Percentiles rank a stretch among this genome's conserved stretches.
phyloP scores from a whole-genome alignment of 1,139 yeast genomes.

The Yamadazyma spencermartinsiae region DNA sequence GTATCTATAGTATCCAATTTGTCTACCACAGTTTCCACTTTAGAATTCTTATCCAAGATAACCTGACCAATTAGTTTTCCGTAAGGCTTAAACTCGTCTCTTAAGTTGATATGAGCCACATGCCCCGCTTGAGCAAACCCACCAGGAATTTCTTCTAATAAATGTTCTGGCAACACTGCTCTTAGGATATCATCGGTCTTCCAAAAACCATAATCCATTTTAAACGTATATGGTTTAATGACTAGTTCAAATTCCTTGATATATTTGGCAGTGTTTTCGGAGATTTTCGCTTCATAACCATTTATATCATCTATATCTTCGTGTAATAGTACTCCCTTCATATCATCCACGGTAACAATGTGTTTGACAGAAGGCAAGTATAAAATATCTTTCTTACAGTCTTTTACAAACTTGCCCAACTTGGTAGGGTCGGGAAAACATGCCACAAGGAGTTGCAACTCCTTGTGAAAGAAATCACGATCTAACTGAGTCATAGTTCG shows the following conservation, averaged over 20 bases:
- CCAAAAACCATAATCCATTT: conserved; percentile 79
- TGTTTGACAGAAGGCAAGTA: conserved; percentile 66
- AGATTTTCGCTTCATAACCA: conserved; percentile 39
- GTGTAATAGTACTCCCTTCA: conserved; percentile 65
- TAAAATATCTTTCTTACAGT: conserved; percentile 55
- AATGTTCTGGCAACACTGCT: conserved; percentile 72
- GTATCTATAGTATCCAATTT: conserved; percentile 86
- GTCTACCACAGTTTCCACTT: conserved; percentile 89
- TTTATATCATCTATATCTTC: conserved; percentile 47
- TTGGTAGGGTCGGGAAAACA: conserved; percentile 65
- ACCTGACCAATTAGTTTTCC: conserved; percentile 85
- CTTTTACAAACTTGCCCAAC: conserved; percentile 56
- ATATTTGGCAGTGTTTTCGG: conserved; percentile 41
- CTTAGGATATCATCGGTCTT: conserved; percentile 79
- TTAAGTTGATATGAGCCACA: conserved; percentile 86
- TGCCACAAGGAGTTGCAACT: conserved; percentile 64
- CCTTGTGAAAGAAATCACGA: conserved; percentile 56
- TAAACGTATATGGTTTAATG: conserved; percentile 54
- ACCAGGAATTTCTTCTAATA: conserved; percentile 75
- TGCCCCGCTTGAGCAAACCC: conserved; percentile 96
- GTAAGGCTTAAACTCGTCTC: conserved; percentile 83
- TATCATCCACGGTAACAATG: conserved; percentile 50
- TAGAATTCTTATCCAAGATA: conserved; percentile 79
- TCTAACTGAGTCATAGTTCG: conserved; percentile 67
- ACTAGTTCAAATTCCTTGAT: conserved; percentile 48